Evolutionary conservation across 2,329 filamentous ascomycete species (phyloP), one percentile per base, ranked within the genome.

Genomic region (Furcasterigmium furcatum): DNA sequence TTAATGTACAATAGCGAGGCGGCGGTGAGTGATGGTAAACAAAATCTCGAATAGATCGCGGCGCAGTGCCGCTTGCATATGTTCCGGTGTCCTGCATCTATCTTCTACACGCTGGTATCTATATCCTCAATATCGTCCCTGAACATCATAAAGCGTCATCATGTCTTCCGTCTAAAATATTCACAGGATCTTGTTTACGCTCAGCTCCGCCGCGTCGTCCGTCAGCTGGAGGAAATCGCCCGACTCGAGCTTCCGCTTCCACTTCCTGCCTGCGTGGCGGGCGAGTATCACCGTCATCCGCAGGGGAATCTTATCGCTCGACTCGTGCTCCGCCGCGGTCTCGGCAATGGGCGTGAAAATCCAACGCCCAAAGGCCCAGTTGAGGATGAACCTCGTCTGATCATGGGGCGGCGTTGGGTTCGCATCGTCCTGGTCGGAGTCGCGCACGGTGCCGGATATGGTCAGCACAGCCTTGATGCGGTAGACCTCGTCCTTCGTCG

Each of bases 361-460:
- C 92, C 94, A 99, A 24, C 94, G 79, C 1, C 91, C 91, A 68
- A 99, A 99, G 0, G 94, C 94, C 94, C 94, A 99, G 64, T 99
- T 99, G 48, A 99, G 77, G 38, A 99, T 96, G 61, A 94, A 96
- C 45, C 88, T 76, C 3, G 59, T 62, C 9, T 58, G 45, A 6
- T 53, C 43, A 21, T 56, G 49, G 2, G 61, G 43, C n/a, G 61
- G 52, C 4, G 59, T 52, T 4, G 66, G 55, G 40, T 58, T 57
- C 5, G 63, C 53, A 8, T 57, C 58, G 32, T 77, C 72, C 20
- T 73, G 69, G 45, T 80, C 77, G 1, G 81, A 82, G 56, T 73
- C 73, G 16, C 55, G 53, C 9, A 81, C 71, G 0, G 67, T 57
- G 1, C 70, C 61, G 0, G 73, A 67, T 3, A 77, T 70, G 2